A percentile compares a stretch with the other conserved stretches of the same genome.
phyloP scores from a whole-genome alignment of 192 early-diverging fungal species.

The Coemansia sp. region DNA sequence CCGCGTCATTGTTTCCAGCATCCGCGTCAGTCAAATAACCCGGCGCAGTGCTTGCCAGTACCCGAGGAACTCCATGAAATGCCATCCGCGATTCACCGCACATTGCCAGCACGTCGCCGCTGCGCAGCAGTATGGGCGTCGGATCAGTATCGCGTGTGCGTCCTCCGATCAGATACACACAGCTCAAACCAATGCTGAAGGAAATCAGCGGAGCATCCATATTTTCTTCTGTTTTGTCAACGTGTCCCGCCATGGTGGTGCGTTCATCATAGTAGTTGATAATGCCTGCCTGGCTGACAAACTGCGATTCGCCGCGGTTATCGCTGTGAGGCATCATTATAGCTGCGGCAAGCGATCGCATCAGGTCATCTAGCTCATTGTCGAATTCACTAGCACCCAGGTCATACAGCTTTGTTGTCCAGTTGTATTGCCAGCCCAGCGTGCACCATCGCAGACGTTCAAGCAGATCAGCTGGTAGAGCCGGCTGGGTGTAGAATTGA shows the following conservation, averaged over 20 bases:
- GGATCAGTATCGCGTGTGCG: constrained; percentile 66
- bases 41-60: constrained; percentile 73
- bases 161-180: constrained; percentile 82
- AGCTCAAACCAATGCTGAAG: constrained; percentile 56
- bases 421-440: constrained; percentile 76
- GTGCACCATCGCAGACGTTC: constrained; percentile 68
- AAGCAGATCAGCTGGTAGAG: constrained; percentile 13
- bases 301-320: constrained; percentile 32
- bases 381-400: constrained; percentile 61
- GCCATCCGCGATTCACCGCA: constrained; percentile 68
- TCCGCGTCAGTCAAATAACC: constrained; percentile 48
- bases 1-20: constrained; percentile 21
- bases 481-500: constrained; percentile 25
- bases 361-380: constrained; percentile 57
- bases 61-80: constrained; percentile 86
- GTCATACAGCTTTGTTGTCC: constrained; percentile 76
- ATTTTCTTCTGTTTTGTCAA: constrained; percentile 86
- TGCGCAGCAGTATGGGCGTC: constrained; percentile 69
- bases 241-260: constrained; percentile 87
- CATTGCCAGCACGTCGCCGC: constrained; percentile 90
- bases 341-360: constrained; percentile 63
- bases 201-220: constrained; percentile 83
- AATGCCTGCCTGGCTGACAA: constrained; percentile 83
- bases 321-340: constrained; percentile 35
- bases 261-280: constrained; percentile 87